Conservation (phyloP, 108 stramenopile genomes). For the Conticribra guillardii region DNA sequence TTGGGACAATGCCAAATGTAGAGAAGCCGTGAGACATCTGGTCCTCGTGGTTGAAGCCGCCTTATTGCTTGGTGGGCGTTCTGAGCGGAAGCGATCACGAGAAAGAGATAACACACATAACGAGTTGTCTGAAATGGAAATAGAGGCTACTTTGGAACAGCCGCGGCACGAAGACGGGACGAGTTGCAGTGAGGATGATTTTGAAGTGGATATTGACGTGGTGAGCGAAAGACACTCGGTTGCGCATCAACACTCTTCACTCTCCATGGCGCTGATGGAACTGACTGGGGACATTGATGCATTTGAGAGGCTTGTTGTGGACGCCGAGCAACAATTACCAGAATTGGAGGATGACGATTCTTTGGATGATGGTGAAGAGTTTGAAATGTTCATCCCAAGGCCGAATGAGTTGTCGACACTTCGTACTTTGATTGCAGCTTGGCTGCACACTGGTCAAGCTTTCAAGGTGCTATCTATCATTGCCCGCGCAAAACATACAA, state of each 20-base stretch:
- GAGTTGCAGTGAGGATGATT: constrained; percentile 32
- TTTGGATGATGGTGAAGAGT: constrained; percentile 17
- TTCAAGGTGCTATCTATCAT: constrained; percentile 61
- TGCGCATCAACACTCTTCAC: constrained; percentile 37
- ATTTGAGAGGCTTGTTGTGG: constrained; percentile 54
- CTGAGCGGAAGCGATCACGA: constrained; percentile 37
- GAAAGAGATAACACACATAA: constrained; percentile 12
- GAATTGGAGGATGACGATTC: constrained; percentile 37
- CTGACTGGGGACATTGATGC: constrained; percentile 78
- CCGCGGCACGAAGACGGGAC: constrained; percentile 1
- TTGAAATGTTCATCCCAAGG: constrained; percentile 37
- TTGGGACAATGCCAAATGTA: constrained; percentile 70
- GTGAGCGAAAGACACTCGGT: constrained; percentile 18
- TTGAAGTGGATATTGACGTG: constrained; percentile 49
- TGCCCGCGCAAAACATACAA: constrained; percentile 49
- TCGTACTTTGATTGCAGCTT: constrained; percentile 81
- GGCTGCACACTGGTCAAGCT: constrained; percentile 87
- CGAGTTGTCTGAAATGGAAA: constrained; percentile 44
- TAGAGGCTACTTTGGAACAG: constrained; percentile 35
- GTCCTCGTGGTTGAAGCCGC: constrained; percentile 81
- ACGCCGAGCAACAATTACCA: constrained; percentile 19
- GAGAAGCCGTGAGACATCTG: constrained; percentile 63
- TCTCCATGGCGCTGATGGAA: constrained; percentile 77
- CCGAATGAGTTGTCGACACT: constrained; percentile 71
- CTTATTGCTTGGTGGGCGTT: constrained; percentile 66